Evolutionary conservation across 345 rosid genomes (phyloP), one percentile per base, ranked within the genome.

Genomic region (Litchi chinensis): DNA sequence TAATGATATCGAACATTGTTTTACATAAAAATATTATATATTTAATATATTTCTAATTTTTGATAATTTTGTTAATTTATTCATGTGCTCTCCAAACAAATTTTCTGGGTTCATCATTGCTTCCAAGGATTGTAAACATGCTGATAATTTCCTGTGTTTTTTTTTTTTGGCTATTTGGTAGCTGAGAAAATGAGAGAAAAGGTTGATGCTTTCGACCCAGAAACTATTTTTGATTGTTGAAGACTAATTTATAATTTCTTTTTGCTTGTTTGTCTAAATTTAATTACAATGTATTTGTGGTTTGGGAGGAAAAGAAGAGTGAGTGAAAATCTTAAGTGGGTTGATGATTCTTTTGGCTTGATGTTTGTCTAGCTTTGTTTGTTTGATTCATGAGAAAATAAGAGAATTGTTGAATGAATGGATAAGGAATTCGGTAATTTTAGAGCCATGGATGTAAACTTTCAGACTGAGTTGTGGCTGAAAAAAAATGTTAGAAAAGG

Each of bases 151-250:
- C 28, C 28, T 26, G 28, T 32, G 13, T 39, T 65, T 26, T 28
- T 54, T 28, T 60, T 3, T 66, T 67, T 7, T 66, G 64, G 56
- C 4, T 73, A 73, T 73, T 67, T 72, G 81, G 79, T 63, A 76
- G 48, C 52, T 64, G 60, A 68, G 73, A 71, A 79, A 68, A 18
- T 74, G 69, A 19, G 24, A 64, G 21, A 41, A 41, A 62, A 41
- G 4, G n/a, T 41, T 21, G 15, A 7, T 59, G 24, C 3, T 41
- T 32, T 9, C 59, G 68, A 62, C 50, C 65, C 57, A 70, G 60
- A 70, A 50, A 6, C 26, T 26, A 15, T 48, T n/a, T 41, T 26
- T 16, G 19, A 15, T 50, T 15, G 19, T 32, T 24, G 75, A 11
- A 11, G 60, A 64, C 40, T 56, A 19, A 39, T 59, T 48, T 52